These are phyloP conservation scores for Blastosporella zonata DNA, from an alignment of 1,284 basidiomycete genomes.

Conservation along the genomic window DNA sequence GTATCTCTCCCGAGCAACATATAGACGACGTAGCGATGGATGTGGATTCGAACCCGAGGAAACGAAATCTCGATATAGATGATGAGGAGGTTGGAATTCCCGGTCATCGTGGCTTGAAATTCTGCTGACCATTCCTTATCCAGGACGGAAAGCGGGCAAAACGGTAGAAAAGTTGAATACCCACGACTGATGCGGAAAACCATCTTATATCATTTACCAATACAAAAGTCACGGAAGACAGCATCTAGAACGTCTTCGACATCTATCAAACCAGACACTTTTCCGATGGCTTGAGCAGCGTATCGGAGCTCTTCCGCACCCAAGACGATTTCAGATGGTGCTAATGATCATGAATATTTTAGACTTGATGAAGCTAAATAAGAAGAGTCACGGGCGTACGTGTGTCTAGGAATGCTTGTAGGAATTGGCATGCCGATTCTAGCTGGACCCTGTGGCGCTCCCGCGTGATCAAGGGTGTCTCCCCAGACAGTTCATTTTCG, in stretches of 20 bases:
- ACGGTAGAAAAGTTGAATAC: background rate
- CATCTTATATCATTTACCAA: conserved; percentile 59
- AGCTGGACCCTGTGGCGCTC: conserved; percentile 77
- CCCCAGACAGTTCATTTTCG: conserved; percentile 26
- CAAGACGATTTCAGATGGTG: conserved; percentile 63
- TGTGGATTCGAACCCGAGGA: conserved; percentile 29
- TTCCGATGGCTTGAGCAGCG: conserved; percentile 78
- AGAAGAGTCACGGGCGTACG: conserved; percentile 40
- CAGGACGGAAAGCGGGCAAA: conserved; percentile 27
- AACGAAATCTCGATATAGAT: conserved; percentile 29
- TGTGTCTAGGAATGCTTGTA: conserved; percentile 64
- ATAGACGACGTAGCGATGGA: conserved; percentile 29
- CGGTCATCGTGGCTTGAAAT: background rate
- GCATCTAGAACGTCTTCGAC: conserved; percentile 80
- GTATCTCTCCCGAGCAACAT: conserved; percentile 20
- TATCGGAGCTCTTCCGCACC: conserved; percentile 85
- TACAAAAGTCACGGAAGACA: conserved; percentile 83
- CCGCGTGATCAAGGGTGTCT: conserved; percentile 72
- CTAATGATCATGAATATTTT: conserved; percentile 22
- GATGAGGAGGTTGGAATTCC: conserved; percentile 26
- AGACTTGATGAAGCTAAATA: conserved; percentile 3
- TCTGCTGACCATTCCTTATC: conserved; percentile 1
- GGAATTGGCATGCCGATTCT: conserved; percentile 57
- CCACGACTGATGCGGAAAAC: background rate
- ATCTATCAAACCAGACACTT: conserved; percentile 70